Evolutionary conservation across 2,329 filamentous ascomycete species (phyloP).

Genomic region (Fusarium sambucinum): DNA sequence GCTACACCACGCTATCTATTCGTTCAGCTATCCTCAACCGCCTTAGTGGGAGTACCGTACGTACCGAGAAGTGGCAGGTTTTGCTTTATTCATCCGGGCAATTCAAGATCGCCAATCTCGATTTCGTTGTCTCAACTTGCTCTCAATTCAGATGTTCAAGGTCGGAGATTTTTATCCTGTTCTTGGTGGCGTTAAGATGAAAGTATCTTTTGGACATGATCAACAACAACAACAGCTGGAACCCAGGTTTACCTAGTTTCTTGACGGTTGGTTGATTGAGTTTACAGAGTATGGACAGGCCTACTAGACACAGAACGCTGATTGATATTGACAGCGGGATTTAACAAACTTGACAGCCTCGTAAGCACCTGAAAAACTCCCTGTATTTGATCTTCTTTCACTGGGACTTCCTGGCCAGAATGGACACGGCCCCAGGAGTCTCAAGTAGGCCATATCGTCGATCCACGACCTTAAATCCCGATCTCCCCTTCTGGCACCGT

Average conservation of each 20-base stretch:
- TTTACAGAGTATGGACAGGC: background rate
- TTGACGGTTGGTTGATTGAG: conserved; percentile 4
- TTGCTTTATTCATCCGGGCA: conserved; percentile 7
- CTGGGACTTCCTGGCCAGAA: conserved; percentile 16
- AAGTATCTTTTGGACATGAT: conserved; percentile 19
- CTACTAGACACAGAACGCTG: background rate
- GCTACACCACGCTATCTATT: conserved; percentile 1
- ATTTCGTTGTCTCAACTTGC: conserved; percentile 29
- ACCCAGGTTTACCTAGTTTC: conserved; percentile 8
- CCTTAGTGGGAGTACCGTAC: conserved; percentile 8
- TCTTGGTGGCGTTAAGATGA: conserved; percentile 21
- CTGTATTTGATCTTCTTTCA: conserved; percentile 9
- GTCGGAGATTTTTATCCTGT: conserved; percentile 37
- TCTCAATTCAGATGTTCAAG: conserved; percentile 32
- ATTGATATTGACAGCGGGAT: conserved; percentile 5
- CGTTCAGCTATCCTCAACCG: conserved; percentile 29
- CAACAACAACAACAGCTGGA: conserved; percentile 21
- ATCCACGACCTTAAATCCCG: conserved; percentile 46
- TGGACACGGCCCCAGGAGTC: conserved; percentile 18
- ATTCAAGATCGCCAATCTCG: conserved; percentile 45
- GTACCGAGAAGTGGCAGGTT: conserved; percentile 21
- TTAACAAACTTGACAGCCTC: conserved; percentile 7
- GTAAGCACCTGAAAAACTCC: conserved; percentile 1
- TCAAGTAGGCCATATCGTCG: conserved; percentile 38
- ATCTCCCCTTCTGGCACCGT: conserved; percentile 39